Evolutionary conservation across 768 basidiomycete genomes (phyloP), one percentile per base, ranked within the genome.

Genomic region (Sarcodon aspratus): DNA sequence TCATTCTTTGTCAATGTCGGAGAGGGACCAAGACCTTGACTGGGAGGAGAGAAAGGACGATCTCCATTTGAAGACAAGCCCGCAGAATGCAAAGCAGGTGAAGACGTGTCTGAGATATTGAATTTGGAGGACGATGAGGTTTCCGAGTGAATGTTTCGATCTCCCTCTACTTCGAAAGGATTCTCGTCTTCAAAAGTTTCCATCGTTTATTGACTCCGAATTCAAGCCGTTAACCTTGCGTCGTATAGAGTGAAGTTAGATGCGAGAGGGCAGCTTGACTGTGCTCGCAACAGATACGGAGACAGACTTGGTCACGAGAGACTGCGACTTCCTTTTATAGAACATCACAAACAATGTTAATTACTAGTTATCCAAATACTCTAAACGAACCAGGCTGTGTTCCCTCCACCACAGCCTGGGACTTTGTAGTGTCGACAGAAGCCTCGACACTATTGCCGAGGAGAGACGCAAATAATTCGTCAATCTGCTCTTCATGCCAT

Each of bases 401-500:
- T 5, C 21, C 21, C 21, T 27, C 21, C 21, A 27, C 21, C 21
- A 27, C 5, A 27, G 21, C 21, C 21, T 27, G 21, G 21, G 21
- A 5, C 21, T 27, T 27, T 27, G 21, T 2, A 27, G 21, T 27
- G 21, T 27, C 21, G 21, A 27, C 21, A 27, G 21, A 5, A 27
- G 5, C 21, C 13, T 42, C 17, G 11, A 42, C 15, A 8, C 83
- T 83, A 60, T 74, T 81, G 1, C 94, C 93, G 32, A 98, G 71
- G 40, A 99, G 64, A 31, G 87, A 90, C 21, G 80, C 74, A 65
- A 99, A 98, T 48, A 98, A 66, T 62, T 98, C 95, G 59, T 99
- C 94, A 48, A 93, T 76, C 67, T 98, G 96, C 59, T 92, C 91
- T 51, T 97, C 92, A 54, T 95, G 91, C 96, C 96, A 99, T 31